Base-by-base conservation (phyloP, 2,329 filamentous ascomycete genomes). In the Colletotrichum tropicale region DNA sequence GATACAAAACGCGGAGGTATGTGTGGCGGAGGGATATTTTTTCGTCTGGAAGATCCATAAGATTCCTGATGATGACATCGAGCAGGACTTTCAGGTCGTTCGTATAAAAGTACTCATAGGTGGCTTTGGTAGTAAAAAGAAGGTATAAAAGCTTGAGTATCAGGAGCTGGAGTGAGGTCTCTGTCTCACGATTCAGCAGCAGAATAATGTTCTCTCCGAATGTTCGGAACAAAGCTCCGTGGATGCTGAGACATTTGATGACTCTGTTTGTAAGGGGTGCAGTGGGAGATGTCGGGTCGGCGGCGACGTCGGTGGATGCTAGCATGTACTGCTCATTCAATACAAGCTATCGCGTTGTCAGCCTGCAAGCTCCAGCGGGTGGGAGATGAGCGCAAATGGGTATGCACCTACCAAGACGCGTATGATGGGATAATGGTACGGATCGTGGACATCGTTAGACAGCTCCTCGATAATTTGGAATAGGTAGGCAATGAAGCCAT, bases 261-360 rank as follows among this genome's bases (percentile, higher is more conserved):
- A 99, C 95, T 79, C 96, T 93, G 82, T 99, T 99, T 6, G 97
- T 98, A 72, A 98, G 85, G 6, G 91, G 90, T 28, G 87, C 85
- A 12, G 87, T 78, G 15, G 84, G 83, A 28, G 83, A 84, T 55
- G 81, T 81, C 18, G 87, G 82, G 48, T 88, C 85, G 38, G 83
- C 82, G 24, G 85, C 85, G 5, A 87, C 84, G 34, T 88, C 91
- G 75, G 90, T 94, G 79, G 88, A 91, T 24, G 92, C 89, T 71
- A 98, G 93, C 94, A 99, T 98, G 85, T 98, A 99, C 85, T 99
- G 97, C 84, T 99, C 97, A 85, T 99, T 99, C 78, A 99, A 87
- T 32, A 98, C 96, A 80, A 99, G 91, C 95, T 98, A 78, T 66
- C 64, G n/a, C 16, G 15, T 48, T 21, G 26, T 76, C 15, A 72